Evolutionary conservation across 2,329 filamentous ascomycete species (phyloP).

Genomic region (Septoria petroselini): DNA sequence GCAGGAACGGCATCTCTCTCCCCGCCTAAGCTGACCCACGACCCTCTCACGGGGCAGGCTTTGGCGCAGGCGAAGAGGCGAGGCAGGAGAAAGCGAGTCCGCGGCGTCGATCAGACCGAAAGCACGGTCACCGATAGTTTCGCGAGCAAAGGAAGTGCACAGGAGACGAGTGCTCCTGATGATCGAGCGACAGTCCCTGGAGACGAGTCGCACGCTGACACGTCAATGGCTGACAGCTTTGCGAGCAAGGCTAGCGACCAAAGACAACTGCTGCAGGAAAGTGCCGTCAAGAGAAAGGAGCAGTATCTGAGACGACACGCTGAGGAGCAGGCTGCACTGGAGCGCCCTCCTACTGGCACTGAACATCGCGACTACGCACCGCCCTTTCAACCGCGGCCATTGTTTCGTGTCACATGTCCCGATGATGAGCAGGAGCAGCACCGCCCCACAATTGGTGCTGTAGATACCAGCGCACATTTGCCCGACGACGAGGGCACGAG

Average conservation of each 20-base stretch:
- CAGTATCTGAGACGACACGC: not conserved
- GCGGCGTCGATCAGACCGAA: slow-evolving; percentile 9
- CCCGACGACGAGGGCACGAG: slow-evolving; percentile 10
- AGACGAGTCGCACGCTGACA: not conserved
- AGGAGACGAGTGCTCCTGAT: not conserved
- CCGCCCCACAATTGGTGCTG: not conserved
- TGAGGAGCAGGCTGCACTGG: slow-evolving; percentile 4
- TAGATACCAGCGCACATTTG: slow-evolving; percentile 13
- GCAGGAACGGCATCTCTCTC: not conserved
- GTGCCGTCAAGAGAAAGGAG: slow-evolving; percentile 12
- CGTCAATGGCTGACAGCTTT: not conserved
- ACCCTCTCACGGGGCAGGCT: slow-evolving; percentile 9
- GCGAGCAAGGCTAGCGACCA: slow-evolving; percentile 34
- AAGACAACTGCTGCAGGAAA: slow-evolving; percentile 27
- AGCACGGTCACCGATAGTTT: slow-evolving; percentile 18
- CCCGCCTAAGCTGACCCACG: slow-evolving; percentile 11
- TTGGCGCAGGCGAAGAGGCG: slow-evolving; percentile 12
- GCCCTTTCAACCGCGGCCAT: not conserved
- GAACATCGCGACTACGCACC: not conserved
- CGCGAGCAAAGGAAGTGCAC: slow-evolving; percentile 13
- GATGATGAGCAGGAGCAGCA: slow-evolving; percentile 5
- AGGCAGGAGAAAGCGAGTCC: slow-evolving; percentile 11
- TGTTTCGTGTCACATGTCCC: not conserved
- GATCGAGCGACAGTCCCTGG: not conserved
- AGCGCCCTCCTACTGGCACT: slow-evolving; percentile 1